Evolutionary conservation across 805 yeast species (phyloP).

Genomic region (Starmera quercuum): DNA sequence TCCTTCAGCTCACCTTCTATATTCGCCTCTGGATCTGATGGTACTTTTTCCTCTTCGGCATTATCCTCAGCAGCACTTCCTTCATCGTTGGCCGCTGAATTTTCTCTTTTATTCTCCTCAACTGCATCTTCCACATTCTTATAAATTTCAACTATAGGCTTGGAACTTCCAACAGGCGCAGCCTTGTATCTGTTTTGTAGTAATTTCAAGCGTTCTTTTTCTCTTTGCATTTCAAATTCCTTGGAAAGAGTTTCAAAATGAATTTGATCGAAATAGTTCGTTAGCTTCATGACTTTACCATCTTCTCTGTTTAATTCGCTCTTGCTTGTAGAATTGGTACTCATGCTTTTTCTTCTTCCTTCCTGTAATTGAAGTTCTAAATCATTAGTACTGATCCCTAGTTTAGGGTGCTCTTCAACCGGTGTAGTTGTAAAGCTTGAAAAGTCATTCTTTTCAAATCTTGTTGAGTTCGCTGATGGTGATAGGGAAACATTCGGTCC

Average conservation of each 20-base stretch:
- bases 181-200: slow-evolving; percentile 57
- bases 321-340: slow-evolving; percentile 3
- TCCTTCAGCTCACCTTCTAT: slow-evolving; percentile 2
- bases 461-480: neutral
- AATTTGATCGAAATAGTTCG: slow-evolving; percentile 62
- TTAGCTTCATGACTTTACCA: slow-evolving; percentile 54
- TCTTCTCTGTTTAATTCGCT: slow-evolving; percentile 16
- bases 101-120: slow-evolving; percentile 39
- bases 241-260: slow-evolving; percentile 74
- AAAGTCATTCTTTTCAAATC: neutral
- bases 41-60: slow-evolving; percentile 2
- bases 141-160: slow-evolving; percentile 87
- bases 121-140: slow-evolving; percentile 86
- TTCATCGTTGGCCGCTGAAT: slow-evolving; percentile 10
- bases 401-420: slow-evolving; percentile 3
- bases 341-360: slow-evolving; percentile 17
- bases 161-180: slow-evolving; percentile 61
- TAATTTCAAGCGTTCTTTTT: slow-evolving; percentile 60
- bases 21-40: slow-evolving; percentile 5
- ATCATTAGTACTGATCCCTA: slow-evolving; percentile 20
- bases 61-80: slow-evolving; percentile 5
- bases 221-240: slow-evolving; percentile 86
- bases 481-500: too few species aligned
- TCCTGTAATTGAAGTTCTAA: slow-evolving; percentile 19
- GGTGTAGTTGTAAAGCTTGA: neutral